These are phyloP conservation scores for Chenopodium suecicum DNA, from an alignment of 148 eudicot genomes.

Conservation along the genomic window DNA sequence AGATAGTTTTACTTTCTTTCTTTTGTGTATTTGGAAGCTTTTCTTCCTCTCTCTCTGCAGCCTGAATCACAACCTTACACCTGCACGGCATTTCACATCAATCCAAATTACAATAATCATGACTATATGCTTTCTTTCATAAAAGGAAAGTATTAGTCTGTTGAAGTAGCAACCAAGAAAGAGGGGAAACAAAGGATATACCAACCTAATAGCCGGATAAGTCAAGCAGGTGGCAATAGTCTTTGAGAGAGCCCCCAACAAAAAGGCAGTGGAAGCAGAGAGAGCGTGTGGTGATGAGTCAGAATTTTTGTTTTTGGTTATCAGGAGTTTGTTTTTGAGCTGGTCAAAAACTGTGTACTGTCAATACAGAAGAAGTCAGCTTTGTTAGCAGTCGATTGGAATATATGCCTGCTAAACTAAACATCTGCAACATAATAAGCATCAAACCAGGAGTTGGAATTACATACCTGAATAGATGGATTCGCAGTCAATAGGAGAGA, in stretches of 20 bases:
- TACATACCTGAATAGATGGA: slow-evolving; percentile 90
- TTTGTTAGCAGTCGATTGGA: slow-evolving; percentile 5
- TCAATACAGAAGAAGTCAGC: background rate
- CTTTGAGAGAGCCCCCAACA: slow-evolving; percentile 88
- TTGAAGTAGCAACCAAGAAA: background rate
- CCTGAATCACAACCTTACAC: slow-evolving; percentile 89
- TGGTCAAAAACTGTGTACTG: slow-evolving; percentile 98
- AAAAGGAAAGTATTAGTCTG: background rate
- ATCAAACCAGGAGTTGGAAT: background rate
- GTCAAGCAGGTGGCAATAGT: slow-evolving; percentile 86
- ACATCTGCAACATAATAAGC: background rate
- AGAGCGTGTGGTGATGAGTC: slow-evolving; percentile 62
- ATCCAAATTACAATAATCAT: no score
- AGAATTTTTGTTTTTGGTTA: slow-evolving; percentile 29
- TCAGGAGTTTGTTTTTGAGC: slow-evolving; percentile 62
- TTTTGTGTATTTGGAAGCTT: slow-evolving; percentile 22
- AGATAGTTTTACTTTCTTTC: slow-evolving; percentile 55
- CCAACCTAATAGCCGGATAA: slow-evolving; percentile 88
- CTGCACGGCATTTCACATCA: slow-evolving; percentile 31
- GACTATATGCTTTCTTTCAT: background rate
- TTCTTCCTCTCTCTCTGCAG: slow-evolving; percentile 65
- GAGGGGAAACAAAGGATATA: slow-evolving; percentile 5
- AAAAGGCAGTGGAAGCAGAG: slow-evolving; percentile 82
- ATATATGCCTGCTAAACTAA: background rate
- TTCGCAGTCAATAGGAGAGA: slow-evolving; percentile 87